Conservation (phyloP, 2,329 filamentous ascomycete genomes). For the Atkinsonella hypoxylon region DNA sequence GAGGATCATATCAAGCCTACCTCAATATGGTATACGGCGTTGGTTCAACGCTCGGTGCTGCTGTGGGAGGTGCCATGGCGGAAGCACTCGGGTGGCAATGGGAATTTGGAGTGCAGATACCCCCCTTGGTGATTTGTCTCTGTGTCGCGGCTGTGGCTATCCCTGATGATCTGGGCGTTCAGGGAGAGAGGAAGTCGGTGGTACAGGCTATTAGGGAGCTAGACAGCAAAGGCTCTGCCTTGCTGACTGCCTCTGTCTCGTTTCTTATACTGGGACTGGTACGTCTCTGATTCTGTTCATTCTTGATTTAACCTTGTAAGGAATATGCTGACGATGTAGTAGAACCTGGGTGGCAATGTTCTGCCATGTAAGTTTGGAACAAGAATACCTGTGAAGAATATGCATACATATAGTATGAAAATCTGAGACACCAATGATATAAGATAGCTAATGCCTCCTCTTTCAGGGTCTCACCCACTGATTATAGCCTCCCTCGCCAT, state of each 20-base stretch:
- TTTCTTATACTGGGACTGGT: constrained; percentile 49
- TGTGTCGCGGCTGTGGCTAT: constrained; percentile 33
- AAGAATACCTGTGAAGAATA: too few species aligned
- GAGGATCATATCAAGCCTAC: constrained; percentile 63
- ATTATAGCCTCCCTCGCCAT: constrained; percentile 39
- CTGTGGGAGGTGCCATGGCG: constrained; percentile 57
- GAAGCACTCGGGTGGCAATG: constrained; percentile 62
- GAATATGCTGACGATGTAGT: not conserved
- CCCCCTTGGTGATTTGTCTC: constrained; percentile 35
- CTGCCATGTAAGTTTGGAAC: constrained; percentile 35
- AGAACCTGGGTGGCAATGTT: constrained; percentile 53
- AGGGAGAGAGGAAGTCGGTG: constrained; percentile 30
- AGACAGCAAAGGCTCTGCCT: constrained; percentile 41
- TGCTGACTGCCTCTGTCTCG: constrained; percentile 40
- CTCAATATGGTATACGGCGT: constrained; percentile 54
- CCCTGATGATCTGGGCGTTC: constrained; percentile 39
- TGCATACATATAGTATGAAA: too few species aligned
- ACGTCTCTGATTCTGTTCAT: constrained; percentile 14
- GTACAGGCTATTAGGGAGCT: constrained; percentile 42
- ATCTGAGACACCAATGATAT: too few species aligned
- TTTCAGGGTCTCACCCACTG: constrained; percentile 43
- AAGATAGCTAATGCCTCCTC: too few species aligned
- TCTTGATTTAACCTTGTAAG: not conserved
- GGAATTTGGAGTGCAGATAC: constrained; percentile 54
- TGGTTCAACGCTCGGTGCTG: constrained; percentile 50